Evolutionary conservation across 192 early-diverging fungal genomes (phyloP), one percentile per base, ranked within the genome.

Genomic region (Coemansia sp.): DNA sequence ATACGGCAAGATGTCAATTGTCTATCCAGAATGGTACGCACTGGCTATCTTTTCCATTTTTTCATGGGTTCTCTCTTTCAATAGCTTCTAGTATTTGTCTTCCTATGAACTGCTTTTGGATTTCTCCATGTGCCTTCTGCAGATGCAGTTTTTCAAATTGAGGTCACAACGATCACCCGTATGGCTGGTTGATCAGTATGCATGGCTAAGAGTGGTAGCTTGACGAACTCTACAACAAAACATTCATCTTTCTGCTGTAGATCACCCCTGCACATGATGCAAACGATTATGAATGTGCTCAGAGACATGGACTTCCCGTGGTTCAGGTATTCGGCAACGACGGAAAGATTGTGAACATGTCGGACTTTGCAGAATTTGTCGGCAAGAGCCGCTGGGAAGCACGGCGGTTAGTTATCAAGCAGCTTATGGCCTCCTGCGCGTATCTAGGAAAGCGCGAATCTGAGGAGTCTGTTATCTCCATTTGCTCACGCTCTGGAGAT

Each of bases 181-280:
- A 26, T 25, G 3, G 12, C 43, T 25, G 21, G 46, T 25, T 49
- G 46, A 25, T 49, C 23, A 20, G 7, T 25, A 34, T 34, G 55
- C 4, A 29, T 13, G 26, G 35, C n/a, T 64, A 56, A 64, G 13
- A 16, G n/a, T 45, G 42, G 42, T 20, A 12, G 6, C 18, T 46
- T 3, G 43, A 20, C 43, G 43, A n/a, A 15, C n/a, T 46, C 43
- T 20, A 18, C 43, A 20, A 46, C n/a, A 46, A 18, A 3, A 42
- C 39, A 1, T 46, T 18, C 43, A 18, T 21, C 2, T 12, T 58
- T 2, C 34, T 30, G n/a, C 29, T 64, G 63, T 87, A 91, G 87
- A 89, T 98, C 51, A 97, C 96, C 2, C 96, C 96, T 20, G 95
- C 94, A 3, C 96, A 99, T 67, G 96, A 99, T 61, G 88, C 75